Evolutionary conservation across 768 basidiomycete species (phyloP).

Genomic region (Suillus discolor): DNA sequence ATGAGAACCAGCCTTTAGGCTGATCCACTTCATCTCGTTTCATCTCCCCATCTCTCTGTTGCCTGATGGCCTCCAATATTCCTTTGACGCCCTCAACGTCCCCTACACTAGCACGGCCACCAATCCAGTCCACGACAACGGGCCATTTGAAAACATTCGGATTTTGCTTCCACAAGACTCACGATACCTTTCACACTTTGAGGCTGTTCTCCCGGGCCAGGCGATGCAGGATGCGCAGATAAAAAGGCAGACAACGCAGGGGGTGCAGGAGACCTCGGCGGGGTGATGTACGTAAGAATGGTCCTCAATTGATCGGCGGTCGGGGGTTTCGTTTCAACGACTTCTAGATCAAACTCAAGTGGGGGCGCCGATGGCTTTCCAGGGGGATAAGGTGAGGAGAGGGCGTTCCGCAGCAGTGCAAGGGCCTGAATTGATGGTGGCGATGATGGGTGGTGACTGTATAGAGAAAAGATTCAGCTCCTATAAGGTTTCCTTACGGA

Average conservation of each 20-base stretch:
- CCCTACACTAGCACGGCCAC: slow-evolving; percentile 65
- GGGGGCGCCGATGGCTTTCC: slow-evolving; percentile 47
- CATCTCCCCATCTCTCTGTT: slow-evolving; percentile 68
- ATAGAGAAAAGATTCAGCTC: neutral
- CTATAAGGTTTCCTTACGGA: slow-evolving; percentile 1
- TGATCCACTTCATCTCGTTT: slow-evolving; percentile 41
- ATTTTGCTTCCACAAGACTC: slow-evolving; percentile 53
- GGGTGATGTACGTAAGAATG: slow-evolving; percentile 59
- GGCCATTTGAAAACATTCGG: slow-evolving; percentile 75
- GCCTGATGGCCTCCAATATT: slow-evolving; percentile 66
- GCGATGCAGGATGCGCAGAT: slow-evolving; percentile 59
- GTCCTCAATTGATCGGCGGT: slow-evolving; percentile 68
- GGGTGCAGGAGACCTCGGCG: slow-evolving; percentile 34
- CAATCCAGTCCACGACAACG: slow-evolving; percentile 77
- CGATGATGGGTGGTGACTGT: slow-evolving; percentile 66
- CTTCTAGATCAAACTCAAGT: slow-evolving; percentile 70
- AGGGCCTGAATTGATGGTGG: slow-evolving; percentile 68
- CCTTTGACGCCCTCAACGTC: slow-evolving; percentile 68
- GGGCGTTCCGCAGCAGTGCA: slow-evolving; percentile 55
- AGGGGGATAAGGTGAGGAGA: slow-evolving; percentile 65
- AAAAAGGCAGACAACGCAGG: slow-evolving; percentile 45
- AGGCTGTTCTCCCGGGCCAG: slow-evolving; percentile 39
- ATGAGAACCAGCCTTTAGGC: slow-evolving; percentile 61
- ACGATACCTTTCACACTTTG: slow-evolving; percentile 48
- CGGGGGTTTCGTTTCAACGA: slow-evolving; percentile 65